A percentile compares a stretch with the other conserved stretches of the same genome.
These are phyloP conservation scores for Globisporangium iwayamae DNA, from an alignment of 352 stramenopile genomes.

Conservation along the genomic window DNA sequence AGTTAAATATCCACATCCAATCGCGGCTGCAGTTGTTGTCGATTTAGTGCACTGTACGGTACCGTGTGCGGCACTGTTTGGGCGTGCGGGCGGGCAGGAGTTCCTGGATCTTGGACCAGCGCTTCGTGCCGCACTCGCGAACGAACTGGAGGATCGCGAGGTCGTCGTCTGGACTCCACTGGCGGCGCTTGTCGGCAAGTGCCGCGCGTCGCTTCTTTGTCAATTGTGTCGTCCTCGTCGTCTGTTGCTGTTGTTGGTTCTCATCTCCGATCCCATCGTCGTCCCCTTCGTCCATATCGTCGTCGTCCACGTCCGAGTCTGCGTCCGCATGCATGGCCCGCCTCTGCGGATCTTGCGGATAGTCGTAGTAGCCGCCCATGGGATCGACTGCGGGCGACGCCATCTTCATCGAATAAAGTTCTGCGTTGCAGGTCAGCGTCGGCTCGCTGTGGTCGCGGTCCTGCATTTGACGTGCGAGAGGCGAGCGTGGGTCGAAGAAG, in stretches of 20 bases:
- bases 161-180: conserved; percentile 68
- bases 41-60: background rate
- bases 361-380: background rate
- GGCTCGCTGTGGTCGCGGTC: background rate
- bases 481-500: too few species aligned
- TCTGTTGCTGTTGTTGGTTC: background rate
- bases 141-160: conserved; percentile 72
- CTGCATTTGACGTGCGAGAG: background rate
- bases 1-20: background rate
- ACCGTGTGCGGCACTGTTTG: conserved; percentile 96
- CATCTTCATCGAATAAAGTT: too few species aligned
- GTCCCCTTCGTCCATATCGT: conserved; percentile 9
- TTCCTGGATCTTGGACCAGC: conserved; percentile 93
- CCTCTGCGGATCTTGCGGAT: background rate
- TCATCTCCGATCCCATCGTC: background rate
- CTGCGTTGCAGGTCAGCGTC: too few species aligned
- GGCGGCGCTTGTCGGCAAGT: conserved; percentile 36
- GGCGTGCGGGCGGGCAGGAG: conserved; percentile 91
- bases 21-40: too few species aligned
- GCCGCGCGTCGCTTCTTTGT: background rate
- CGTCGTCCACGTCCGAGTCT: too few species aligned
- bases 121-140: conserved; percentile 63
- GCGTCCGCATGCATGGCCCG: background rate
- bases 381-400: background rate
- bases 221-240: background rate